Conservation (phyloP, 495 filamentous ascomycete genomes). For the Penicillium herquei region DNA sequence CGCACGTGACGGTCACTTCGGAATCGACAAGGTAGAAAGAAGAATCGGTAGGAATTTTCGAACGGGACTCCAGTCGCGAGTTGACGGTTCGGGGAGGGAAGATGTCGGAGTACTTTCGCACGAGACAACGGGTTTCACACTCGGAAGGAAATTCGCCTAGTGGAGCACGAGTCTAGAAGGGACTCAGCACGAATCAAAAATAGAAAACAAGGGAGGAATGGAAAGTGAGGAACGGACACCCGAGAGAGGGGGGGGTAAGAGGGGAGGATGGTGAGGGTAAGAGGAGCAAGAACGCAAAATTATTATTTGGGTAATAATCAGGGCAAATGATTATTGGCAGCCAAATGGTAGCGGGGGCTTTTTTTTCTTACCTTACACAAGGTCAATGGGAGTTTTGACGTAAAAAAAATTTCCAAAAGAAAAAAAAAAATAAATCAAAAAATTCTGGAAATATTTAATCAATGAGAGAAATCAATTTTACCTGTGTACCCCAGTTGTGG, state of each 20-base stretch:
- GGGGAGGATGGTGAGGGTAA: slow-evolving; percentile 20
- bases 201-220: slow-evolving; percentile 10
- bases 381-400: not conserved
- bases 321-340: slow-evolving; percentile 1
- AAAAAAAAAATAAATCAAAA: not conserved
- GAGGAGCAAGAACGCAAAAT: slow-evolving; percentile 26
- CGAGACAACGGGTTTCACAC: not conserved
- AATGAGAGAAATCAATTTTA: not conserved
- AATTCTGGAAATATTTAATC: slow-evolving; percentile 6
- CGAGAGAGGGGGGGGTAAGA: slow-evolving; percentile 20
- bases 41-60: slow-evolving; percentile 6
- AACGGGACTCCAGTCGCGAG: slow-evolving; percentile 18
- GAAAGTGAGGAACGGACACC: slow-evolving; percentile 14
- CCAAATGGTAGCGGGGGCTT: slow-evolving; percentile 22
- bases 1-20: slow-evolving; percentile 19
- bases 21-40: not conserved
- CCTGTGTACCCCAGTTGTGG: slow-evolving; percentile 18
- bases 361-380: slow-evolving; percentile 6
- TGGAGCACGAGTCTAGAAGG: not conserved
- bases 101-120: not conserved
- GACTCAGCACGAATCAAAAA: not conserved
- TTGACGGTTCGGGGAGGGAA: slow-evolving; percentile 1
- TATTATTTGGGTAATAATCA: slow-evolving; percentile 27
- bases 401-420: not conserved
- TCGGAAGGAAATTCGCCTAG: not conserved